These are phyloP conservation scores for Fusarium sp. DNA, from an alignment of 2,329 filamentous ascomycete genomes.

Conservation along the genomic window DNA sequence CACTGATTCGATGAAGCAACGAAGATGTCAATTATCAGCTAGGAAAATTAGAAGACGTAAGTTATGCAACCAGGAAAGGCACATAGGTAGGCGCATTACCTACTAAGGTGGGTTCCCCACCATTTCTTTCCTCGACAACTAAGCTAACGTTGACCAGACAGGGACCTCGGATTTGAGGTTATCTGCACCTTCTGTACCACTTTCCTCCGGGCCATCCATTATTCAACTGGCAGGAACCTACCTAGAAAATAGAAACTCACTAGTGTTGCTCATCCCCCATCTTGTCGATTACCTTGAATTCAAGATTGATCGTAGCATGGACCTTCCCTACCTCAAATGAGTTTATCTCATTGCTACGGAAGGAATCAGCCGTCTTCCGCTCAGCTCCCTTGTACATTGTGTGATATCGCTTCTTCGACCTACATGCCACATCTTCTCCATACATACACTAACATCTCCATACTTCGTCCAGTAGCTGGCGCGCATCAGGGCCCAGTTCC, in stretches of 20 bases:
- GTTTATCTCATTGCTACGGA: constrained; percentile 20
- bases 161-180: constrained; percentile 30
- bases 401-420: constrained; percentile 37
- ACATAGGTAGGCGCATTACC: not conserved
- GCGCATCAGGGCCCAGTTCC: constrained; percentile 41
- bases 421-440: constrained; percentile 31
- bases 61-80: constrained; percentile 2
- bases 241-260: not conserved
- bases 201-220: constrained; percentile 8
- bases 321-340: not conserved
- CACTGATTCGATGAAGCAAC: constrained; percentile 12
- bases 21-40: constrained; percentile 16
- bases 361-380: constrained; percentile 21
- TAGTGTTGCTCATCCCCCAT: not conserved
- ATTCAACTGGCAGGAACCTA: constrained; percentile 5
- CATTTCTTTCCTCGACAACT: constrained; percentile 23
- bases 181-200: constrained; percentile 25
- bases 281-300: not conserved
- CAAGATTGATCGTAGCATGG: constrained; percentile 1
- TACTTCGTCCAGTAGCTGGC: constrained; percentile 25
- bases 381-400: constrained; percentile 25
- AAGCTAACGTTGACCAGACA: constrained; percentile 22
- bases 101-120: constrained; percentile 11
- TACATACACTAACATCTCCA: constrained; percentile 20
- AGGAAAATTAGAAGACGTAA: constrained; percentile 5